Evolutionary conservation across 2,329 filamentous ascomycete species (phyloP).

Genomic region (Colletotrichum sansevieriae): DNA sequence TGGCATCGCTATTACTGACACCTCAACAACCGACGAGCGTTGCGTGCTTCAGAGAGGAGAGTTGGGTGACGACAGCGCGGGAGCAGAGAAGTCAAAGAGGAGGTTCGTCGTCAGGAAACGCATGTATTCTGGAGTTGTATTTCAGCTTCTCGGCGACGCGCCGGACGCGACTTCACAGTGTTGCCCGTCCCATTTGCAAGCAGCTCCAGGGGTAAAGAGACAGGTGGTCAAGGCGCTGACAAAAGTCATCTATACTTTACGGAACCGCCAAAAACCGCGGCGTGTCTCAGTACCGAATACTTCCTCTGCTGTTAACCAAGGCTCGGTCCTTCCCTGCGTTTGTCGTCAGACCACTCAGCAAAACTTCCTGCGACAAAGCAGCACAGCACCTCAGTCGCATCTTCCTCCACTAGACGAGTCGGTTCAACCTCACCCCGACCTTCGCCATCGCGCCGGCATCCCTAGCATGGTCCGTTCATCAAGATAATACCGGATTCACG

Average conservation of each 20-base stretch:
- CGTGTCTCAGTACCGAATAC: slow-evolving; percentile 45
- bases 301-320: slow-evolving; percentile 14
- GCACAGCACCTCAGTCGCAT: slow-evolving; percentile 36
- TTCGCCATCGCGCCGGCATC: slow-evolving; percentile 56
- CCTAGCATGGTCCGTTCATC: slow-evolving; percentile 61
- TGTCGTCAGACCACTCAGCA: slow-evolving; percentile 48
- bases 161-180: slow-evolving; percentile 40
- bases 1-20: slow-evolving; percentile 36
- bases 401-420: slow-evolving; percentile 39
- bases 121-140: slow-evolving; percentile 25
- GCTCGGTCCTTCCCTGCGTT: slow-evolving; percentile 42
- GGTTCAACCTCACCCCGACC: slow-evolving; percentile 44
- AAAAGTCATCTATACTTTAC: slow-evolving; percentile 1
- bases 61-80: neutral
- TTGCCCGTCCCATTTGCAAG: slow-evolving; percentile 28
- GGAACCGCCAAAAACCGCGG: neutral
- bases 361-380: slow-evolving; percentile 51
- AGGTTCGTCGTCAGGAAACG: slow-evolving; percentile 9
- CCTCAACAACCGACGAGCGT: neutral
- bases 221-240: slow-evolving; percentile 15
- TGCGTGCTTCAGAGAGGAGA: neutral
- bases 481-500: slow-evolving; percentile 52
- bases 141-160: slow-evolving; percentile 33
- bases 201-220: slow-evolving; percentile 18
- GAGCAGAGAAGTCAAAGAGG: neutral